These are phyloP conservation scores for Talaromyces verruculosus DNA, from an alignment of 2,329 filamentous ascomycete genomes.

Conservation along the genomic window DNA sequence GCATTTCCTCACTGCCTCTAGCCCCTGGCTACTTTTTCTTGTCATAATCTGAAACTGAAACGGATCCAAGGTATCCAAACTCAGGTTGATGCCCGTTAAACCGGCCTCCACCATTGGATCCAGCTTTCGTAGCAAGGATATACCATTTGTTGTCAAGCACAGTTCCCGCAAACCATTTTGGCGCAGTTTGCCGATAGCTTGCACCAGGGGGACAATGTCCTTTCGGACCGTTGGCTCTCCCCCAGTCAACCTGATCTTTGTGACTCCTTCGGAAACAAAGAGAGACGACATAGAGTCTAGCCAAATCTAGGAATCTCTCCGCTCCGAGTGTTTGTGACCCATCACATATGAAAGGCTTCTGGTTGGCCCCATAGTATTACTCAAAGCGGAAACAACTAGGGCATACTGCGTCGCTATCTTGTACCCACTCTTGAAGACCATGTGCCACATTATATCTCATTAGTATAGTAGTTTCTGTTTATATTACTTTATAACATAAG, in stretches of 20 bases:
- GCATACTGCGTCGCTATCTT: neutral
- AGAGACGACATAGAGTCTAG: constrained; percentile 57
- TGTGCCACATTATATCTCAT: neutral
- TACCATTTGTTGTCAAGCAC: constrained; percentile 91
- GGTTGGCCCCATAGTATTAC: neutral
- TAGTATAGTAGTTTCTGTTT: neutral
- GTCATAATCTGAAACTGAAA: constrained; percentile 98
- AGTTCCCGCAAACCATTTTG: constrained; percentile 77
- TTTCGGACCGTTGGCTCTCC: constrained; percentile 91
- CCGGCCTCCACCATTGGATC: constrained; percentile 91
- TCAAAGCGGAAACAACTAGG: neutral
- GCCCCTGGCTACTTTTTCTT: constrained; percentile 69
- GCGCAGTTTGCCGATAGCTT: constrained; percentile 76
- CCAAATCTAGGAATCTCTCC: neutral
- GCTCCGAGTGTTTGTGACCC: neutral
- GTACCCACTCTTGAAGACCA: neutral
- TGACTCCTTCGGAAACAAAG: constrained; percentile 92
- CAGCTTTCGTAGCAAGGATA: constrained; percentile 84
- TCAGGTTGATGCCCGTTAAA: constrained; percentile 88
- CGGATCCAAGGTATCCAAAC: constrained; percentile 88
- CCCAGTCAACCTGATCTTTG: constrained; percentile 90
- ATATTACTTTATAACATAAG: neutral
- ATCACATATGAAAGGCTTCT: neutral
- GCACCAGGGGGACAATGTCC: constrained; percentile 89
- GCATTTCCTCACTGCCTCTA: constrained; percentile 86